Conservation (phyloP, 257 asterid genomes). For the Solanum paucissectum region DNA sequence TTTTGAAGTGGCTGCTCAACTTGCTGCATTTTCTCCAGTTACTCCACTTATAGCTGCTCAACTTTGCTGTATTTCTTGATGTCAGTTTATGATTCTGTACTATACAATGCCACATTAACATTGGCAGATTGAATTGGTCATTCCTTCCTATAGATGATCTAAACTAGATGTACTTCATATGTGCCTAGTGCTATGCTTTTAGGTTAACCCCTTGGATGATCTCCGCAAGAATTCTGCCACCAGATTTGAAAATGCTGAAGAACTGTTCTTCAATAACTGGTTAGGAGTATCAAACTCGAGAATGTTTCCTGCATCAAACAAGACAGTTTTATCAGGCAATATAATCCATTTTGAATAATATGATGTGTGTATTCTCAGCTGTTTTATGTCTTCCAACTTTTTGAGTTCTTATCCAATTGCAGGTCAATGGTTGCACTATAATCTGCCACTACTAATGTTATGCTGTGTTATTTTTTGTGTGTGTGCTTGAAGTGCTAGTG, state of each 20-base stretch:
- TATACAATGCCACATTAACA: neutral
- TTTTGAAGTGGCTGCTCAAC: neutral
- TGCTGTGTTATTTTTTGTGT: neutral
- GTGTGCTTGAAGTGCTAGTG: neutral
- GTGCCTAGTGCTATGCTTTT: neutral
- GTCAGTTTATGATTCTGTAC: neutral
- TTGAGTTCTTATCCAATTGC: neutral
- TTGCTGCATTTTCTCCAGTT: neutral
- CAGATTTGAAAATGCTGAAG: slow-evolving; percentile 61
- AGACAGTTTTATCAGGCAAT: neutral
- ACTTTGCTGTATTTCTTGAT: neutral
- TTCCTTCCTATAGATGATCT: neutral
- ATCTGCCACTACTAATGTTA: neutral
- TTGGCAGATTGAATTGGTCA: neutral
- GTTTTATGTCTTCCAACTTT: neutral
- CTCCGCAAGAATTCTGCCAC: slow-evolving; percentile 58
- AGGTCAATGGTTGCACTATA: neutral
- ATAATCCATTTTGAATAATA: neutral
- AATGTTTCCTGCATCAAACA: slow-evolving; percentile 40
- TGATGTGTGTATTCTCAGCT: neutral
- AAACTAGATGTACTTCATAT: neutral
- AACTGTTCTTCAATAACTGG: slow-evolving; percentile 31
- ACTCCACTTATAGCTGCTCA: neutral
- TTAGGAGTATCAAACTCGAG: slow-evolving; percentile 61
- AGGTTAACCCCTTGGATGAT: slow-evolving; percentile 15